Evolutionary conservation across 768 basidiomycete genomes (phyloP).

Genomic region (Hypholoma fasciculare): DNA sequence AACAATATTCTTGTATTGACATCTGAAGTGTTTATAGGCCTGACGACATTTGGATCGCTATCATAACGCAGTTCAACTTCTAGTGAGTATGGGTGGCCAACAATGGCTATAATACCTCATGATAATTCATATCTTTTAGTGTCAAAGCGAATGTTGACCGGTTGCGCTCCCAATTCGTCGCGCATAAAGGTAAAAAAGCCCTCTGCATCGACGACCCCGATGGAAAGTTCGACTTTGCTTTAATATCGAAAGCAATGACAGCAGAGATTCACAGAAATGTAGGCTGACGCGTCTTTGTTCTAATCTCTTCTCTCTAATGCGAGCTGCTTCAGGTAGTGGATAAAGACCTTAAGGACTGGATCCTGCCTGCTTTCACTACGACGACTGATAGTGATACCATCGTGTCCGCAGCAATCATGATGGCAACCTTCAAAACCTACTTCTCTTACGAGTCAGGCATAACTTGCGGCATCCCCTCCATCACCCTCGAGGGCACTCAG

Average conservation of each 20-base stretch:
- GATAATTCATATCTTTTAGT: background rate
- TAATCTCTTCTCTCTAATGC: background rate
- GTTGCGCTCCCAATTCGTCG: background rate
- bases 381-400: slow-evolving; percentile 11
- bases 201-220: too few species aligned
- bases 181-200: too few species aligned
- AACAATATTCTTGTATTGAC: background rate
- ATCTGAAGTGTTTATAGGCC: background rate
- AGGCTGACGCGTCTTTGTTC: background rate
- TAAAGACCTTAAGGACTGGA: slow-evolving; percentile 5
- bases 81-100: background rate
- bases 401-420: slow-evolving; percentile 9
- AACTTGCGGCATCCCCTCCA: slow-evolving; percentile 8
- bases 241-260: too few species aligned
- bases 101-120: background rate
- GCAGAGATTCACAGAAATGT: slow-evolving; percentile 3
- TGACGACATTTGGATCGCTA: slow-evolving; percentile 14
- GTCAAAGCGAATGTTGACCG: slow-evolving; percentile 8
- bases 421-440: slow-evolving; percentile 13
- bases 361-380: slow-evolving; percentile 11
- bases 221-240: too few species aligned
- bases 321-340: slow-evolving; percentile 7
- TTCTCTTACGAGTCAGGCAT: slow-evolving; percentile 7
- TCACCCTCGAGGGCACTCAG: slow-evolving; percentile 12
- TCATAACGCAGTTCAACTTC: slow-evolving; percentile 9